Evolutionary conservation across 768 basidiomycete genomes (phyloP), one percentile per base, ranked within the genome.

Genomic region (Rhodotorula taiwanensis): DNA sequence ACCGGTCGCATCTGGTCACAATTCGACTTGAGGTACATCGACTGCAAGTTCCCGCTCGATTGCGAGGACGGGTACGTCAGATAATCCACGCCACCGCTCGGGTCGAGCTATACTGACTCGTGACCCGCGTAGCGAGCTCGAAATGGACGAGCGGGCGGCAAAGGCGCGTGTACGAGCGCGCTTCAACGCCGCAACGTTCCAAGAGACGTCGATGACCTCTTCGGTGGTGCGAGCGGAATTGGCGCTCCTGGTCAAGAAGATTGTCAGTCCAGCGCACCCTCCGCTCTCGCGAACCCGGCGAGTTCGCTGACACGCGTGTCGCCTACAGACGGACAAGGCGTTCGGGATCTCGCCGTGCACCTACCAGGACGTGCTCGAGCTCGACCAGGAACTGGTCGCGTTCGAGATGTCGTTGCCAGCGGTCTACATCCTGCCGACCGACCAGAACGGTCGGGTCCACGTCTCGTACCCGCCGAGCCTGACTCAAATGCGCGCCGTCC

Each of bases 1-100:
- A 60, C 53, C 6, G 55, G 53, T 4, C 66, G 66, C 16, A n/a
- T 36, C 1, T 67, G 60, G 57, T 15, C 53, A 14, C 53, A 58
- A 23, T 59, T 67, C 48, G 66, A 67, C 53, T 50, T 67, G 15
- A 52, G 60, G 4, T 42, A 58, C 21, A 55, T 67, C 44, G 60
- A 67, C 53, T 49, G 44, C 41, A 58, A 59, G 34, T 62, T 67
- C 14, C 66, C 66, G 2, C 66, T 67, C 43, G 66, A 67, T 44
- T 67, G 66, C 48, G 54, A 43, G 43, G 60, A 67, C 25, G 48
- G 39, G 52, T 53, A 21, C 23, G 52, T 42, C 16, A 6, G 14
- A 16, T 34, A 14, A 6, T 25, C 5, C 16, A 18, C 14, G 4
- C 16, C n/a, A 6, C 39, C 10, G 39, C n/a, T n/a, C n/a, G n/a